Percentiles rank a stretch among this genome's conserved stretches.
Conservation (phyloP, 768 basidiomycete species). For the Rhizopogon salebrosus region DNA sequence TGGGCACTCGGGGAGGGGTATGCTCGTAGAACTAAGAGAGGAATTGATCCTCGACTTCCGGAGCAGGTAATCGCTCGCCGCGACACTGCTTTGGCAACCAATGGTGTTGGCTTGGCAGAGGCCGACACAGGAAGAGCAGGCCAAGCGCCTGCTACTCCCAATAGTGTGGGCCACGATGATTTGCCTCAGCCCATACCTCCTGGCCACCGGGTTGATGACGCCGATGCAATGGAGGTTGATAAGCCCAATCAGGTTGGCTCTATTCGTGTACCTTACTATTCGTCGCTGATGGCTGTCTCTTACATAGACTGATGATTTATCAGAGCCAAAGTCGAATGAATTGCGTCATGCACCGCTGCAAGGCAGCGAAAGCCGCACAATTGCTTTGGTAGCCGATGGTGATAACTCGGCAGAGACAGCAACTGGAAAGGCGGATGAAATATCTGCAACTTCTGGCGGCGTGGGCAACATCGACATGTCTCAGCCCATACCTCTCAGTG, state of each 20-base stretch:
- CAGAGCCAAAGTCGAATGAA: too few species aligned
- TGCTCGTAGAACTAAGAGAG: background rate
- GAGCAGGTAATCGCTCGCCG: background rate
- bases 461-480: background rate
- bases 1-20: constrained; percentile 20
- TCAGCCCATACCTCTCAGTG: background rate
- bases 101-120: background rate
- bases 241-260: constrained; percentile 16
- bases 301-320: too few species aligned
- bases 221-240: constrained; percentile 11
- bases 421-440: background rate
- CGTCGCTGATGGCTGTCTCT: too few species aligned
- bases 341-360: too few species aligned
- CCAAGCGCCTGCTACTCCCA: background rate
- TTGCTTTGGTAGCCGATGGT: background rate
- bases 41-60: background rate
- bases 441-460: background rate
- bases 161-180: background rate
- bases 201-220: constrained; percentile 3
- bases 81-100: background rate
- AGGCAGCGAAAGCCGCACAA: too few species aligned
- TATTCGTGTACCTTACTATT: too few species aligned
- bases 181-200: background rate
- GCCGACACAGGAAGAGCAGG: too few species aligned
- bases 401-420: background rate